These are phyloP conservation scores for Gossypium arboreum DNA, from an alignment of 345 rosid genomes.

Conservation along the genomic window DNA sequence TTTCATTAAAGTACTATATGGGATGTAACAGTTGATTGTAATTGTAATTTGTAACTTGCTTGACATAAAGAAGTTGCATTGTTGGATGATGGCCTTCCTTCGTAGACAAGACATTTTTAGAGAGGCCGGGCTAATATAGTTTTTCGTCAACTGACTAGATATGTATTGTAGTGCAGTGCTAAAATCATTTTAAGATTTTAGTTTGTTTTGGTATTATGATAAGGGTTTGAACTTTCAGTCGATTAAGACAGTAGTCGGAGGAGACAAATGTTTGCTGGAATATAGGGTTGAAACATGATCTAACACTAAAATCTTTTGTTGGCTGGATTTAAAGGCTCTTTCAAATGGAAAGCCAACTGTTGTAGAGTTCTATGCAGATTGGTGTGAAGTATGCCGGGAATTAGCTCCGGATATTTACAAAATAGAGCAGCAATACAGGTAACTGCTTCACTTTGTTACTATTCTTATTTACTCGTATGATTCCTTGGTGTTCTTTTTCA, in stretches of 20 bases:
- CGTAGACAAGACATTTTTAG: not conserved
- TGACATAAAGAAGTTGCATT: not conserved
- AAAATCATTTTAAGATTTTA: not conserved
- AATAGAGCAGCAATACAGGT: conserved; percentile 93
- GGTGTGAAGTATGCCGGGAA: conserved; percentile 97
- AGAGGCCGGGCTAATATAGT: not conserved
- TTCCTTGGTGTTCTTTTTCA: not conserved
- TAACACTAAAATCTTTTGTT: not conserved
- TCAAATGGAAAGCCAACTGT: conserved; percentile 94
- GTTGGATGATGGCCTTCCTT: not conserved
- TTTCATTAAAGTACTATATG: not conserved
- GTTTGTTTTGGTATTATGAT: not conserved
- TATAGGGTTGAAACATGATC: not conserved
- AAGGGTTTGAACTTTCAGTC: not conserved
- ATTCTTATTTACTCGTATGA: not conserved
- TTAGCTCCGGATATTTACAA: conserved; percentile 90
- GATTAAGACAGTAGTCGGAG: not conserved
- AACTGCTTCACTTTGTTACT: conserved; percentile 8
- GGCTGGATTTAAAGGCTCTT: conserved; percentile 52
- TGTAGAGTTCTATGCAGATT: conserved; percentile 94
- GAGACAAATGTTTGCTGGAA: not conserved
- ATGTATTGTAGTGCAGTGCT: not conserved
- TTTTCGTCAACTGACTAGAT: not conserved
- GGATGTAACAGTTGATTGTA: not conserved
- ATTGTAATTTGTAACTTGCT: not conserved